These are phyloP conservation scores for Mycena olivaceomarginata DNA, from an alignment of 768 basidiomycete species.

Conservation along the genomic window DNA sequence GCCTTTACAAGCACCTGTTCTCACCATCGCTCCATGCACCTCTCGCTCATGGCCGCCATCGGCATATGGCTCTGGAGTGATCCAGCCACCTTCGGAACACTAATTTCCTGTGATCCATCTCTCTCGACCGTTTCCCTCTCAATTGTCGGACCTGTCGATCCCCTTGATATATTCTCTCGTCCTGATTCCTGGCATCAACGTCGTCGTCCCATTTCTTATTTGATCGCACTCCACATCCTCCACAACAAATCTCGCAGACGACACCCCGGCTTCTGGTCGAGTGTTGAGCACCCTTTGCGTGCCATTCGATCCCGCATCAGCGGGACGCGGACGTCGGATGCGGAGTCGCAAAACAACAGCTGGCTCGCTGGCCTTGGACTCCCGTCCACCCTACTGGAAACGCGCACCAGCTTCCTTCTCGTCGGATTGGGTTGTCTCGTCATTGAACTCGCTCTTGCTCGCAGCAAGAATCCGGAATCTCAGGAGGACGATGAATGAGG, in stretches of 20 bases:
- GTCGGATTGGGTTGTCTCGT: background rate
- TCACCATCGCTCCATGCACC: background rate
- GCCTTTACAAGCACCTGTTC: background rate
- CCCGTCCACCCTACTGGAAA: background rate
- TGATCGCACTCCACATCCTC: background rate
- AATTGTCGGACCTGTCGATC: background rate
- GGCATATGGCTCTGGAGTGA: background rate
- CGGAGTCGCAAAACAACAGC: no score
- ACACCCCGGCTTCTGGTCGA: background rate
- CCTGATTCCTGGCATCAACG: background rate
- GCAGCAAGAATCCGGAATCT: background rate
- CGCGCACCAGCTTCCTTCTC: background rate
- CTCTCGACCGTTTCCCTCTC: background rate
- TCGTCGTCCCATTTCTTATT: background rate
- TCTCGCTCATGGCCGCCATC: background rate
- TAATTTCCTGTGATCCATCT: background rate
- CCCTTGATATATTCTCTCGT: background rate
- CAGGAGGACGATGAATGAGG: background rate
- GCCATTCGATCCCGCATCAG: background rate
- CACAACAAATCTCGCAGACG: background rate
- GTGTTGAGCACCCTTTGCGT: background rate
- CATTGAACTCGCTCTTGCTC: background rate
- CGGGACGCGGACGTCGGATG: no score
- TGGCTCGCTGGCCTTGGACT: no score
- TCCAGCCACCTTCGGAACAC: background rate